These are phyloP conservation scores for Raphanus raphanistrum DNA, from an alignment of 345 rosid genomes.

Conservation along the genomic window DNA sequence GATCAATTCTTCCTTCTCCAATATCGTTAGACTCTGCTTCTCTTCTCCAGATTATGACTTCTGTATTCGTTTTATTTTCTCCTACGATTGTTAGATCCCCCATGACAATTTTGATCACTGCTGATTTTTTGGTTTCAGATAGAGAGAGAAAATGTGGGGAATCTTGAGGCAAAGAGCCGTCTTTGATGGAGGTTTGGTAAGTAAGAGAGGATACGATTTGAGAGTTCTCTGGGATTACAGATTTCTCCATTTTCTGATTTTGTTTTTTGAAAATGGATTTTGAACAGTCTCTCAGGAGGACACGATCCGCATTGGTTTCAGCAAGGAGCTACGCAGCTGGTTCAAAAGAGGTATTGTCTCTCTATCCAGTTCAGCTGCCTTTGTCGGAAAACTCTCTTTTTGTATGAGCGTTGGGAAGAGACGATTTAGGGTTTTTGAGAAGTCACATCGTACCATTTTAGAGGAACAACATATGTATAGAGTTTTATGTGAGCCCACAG, in stretches of 20 bases:
- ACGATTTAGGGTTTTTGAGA: neutral
- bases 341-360: conserved; percentile 56
- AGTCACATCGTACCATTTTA: no score
- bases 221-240: neutral
- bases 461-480: no score
- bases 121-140: neutral
- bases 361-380: neutral
- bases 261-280: conserved; percentile 23
- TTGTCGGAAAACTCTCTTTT: no score
- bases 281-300: conserved; percentile 42
- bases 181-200: conserved; percentile 42
- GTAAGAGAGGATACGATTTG: conserved; percentile 6
- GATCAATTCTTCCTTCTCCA: neutral
- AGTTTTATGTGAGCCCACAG: neutral
- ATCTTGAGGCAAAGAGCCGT: conserved; percentile 54
- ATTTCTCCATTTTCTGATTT: neutral
- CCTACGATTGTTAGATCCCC: conserved; percentile 24
- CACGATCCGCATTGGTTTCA: conserved; percentile 52
- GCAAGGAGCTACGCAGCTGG: conserved; percentile 66
- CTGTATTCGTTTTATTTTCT: neutral
- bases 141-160: conserved; percentile 55
- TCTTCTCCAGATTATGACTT: neutral
- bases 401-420: no score
- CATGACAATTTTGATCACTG: conserved; percentile 7
- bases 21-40: neutral